phyloP scores from a whole-genome alignment of 441 rosid species.

The Erysimum pusillum region DNA sequence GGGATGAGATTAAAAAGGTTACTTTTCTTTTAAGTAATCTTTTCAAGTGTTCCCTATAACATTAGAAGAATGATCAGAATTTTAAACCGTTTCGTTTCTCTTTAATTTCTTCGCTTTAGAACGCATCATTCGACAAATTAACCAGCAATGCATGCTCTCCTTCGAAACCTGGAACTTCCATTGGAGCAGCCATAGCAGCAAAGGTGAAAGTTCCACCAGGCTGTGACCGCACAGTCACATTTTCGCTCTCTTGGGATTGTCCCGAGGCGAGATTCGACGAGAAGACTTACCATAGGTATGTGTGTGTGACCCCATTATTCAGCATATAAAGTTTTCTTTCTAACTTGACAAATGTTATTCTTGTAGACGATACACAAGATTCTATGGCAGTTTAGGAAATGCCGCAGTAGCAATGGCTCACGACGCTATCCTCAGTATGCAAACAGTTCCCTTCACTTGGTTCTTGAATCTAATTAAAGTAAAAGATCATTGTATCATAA shows the following conservation, averaged over 20 bases:
- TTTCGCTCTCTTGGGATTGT: slow-evolving; percentile 80
- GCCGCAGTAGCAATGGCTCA: slow-evolving; percentile 68
- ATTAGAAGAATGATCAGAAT: neutral
- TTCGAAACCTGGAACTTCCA: slow-evolving; percentile 67
- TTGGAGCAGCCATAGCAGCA: slow-evolving; percentile 81
- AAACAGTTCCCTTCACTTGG: neutral
- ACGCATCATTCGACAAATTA: slow-evolving; percentile 65
- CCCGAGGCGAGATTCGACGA: slow-evolving; percentile 64
- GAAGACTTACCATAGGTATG: slow-evolving; percentile 67
- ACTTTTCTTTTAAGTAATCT: no score
- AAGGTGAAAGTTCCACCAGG: slow-evolving; percentile 66
- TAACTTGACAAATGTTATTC: slow-evolving; percentile 33
- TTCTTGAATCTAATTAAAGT: neutral
- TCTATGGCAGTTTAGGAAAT: slow-evolving; percentile 65
- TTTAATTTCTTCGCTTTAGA: slow-evolving; percentile 48
- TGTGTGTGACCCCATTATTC: neutral
- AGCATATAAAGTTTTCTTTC: neutral
- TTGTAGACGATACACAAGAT: slow-evolving; percentile 72
- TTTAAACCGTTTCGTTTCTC: neutral
- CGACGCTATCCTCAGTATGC: slow-evolving; percentile 69
- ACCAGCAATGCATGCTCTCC: slow-evolving; percentile 45
- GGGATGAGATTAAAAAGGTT: slow-evolving; percentile 77
- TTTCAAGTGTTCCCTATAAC: neutral
- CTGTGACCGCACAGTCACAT: slow-evolving; percentile 58
- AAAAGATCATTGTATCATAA: slow-evolving; percentile 12